Percentiles rank a stretch among this genome's conserved stretches.
Evolutionary conservation across 2,329 filamentous ascomycete species (phyloP).

Genomic region (Zasmidium angulare): DNA sequence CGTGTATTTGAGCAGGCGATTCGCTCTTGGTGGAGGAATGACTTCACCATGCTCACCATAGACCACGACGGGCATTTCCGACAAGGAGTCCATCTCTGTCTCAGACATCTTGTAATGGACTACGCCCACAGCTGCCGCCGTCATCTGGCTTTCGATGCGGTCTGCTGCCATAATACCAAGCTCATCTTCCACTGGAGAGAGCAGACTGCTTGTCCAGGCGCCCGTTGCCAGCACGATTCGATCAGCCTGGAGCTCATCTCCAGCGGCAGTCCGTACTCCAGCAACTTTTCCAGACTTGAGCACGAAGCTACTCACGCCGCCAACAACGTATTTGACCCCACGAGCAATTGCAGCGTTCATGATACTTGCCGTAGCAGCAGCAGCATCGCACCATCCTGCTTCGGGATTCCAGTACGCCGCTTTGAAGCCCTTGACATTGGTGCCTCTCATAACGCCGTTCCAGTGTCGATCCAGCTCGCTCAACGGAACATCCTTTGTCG

Average conservation of each 20-base stretch:
- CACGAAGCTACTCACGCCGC: conserved; percentile 47
- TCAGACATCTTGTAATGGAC: conserved; percentile 57
- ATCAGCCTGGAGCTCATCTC: conserved; percentile 50
- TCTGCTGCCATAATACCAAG: conserved; percentile 45
- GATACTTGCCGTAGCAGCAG: conserved; percentile 46
- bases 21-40: conserved; percentile 51
- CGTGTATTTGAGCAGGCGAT: conserved; percentile 59
- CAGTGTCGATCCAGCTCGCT: conserved; percentile 42
- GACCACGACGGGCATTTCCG: conserved; percentile 54
- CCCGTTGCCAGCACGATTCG: conserved; percentile 58
- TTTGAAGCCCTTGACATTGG: conserved; percentile 40
- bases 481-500: conserved; percentile 45
- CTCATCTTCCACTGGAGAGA: conserved; percentile 51
- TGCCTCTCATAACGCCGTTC: conserved; percentile 41
- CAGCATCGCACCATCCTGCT: conserved; percentile 56
- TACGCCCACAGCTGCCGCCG: conserved; percentile 60
- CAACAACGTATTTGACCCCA: conserved; percentile 48
- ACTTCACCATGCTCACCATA: conserved; percentile 49
- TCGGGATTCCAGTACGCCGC: conserved; percentile 51
- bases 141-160: conserved; percentile 53
- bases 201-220: conserved; percentile 56
- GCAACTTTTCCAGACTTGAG: conserved; percentile 30
- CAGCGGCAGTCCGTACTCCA: conserved; percentile 53
- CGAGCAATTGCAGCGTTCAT: conserved; percentile 44
- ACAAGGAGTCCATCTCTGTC: conserved; percentile 50